Conservation (phyloP, 2,329 filamentous ascomycete species). For the Fusarium sp. region DNA sequence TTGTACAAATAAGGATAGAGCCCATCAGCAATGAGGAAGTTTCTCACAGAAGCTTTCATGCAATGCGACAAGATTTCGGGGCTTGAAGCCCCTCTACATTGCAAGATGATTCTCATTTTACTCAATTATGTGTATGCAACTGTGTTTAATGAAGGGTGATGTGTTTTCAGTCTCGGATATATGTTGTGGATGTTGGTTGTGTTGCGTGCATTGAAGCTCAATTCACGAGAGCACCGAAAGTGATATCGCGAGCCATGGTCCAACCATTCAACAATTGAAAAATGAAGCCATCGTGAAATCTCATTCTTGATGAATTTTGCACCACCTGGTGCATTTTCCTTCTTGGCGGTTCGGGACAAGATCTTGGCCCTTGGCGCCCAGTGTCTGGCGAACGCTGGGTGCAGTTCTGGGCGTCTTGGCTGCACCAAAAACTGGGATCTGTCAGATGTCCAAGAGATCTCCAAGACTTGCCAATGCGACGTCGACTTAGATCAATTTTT, state of each 20-base stretch:
- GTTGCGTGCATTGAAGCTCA: background rate
- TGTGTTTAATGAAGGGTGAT: background rate
- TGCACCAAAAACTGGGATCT: slow-evolving; percentile 25
- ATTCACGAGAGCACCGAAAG: background rate
- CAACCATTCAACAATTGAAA: background rate
- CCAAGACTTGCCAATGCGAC: slow-evolving; percentile 34
- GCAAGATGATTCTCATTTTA: background rate
- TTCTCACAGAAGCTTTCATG: background rate
- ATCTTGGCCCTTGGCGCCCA: slow-evolving; percentile 43
- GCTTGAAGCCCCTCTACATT: background rate
- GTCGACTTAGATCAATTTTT: background rate
- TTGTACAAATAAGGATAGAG: slow-evolving; percentile 19
- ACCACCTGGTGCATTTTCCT: slow-evolving; percentile 40
- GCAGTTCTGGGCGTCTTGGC: slow-evolving; percentile 44
- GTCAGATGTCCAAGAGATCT: slow-evolving; percentile 44
- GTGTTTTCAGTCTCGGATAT: background rate
- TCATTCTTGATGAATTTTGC: slow-evolving; percentile 19
- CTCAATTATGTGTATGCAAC: background rate
- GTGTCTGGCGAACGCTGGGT: slow-evolving; percentile 23
- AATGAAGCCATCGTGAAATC: slow-evolving; percentile 28
- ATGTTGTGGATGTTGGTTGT: background rate
- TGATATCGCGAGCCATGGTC: background rate
- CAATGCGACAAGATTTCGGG: background rate
- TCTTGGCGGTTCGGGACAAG: slow-evolving; percentile 37
- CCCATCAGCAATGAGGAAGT: slow-evolving; percentile 7